Evolutionary conservation across 257 asterid genomes (phyloP), one percentile per base, ranked within the genome.

Genomic region (Ilex aquifolium): DNA sequence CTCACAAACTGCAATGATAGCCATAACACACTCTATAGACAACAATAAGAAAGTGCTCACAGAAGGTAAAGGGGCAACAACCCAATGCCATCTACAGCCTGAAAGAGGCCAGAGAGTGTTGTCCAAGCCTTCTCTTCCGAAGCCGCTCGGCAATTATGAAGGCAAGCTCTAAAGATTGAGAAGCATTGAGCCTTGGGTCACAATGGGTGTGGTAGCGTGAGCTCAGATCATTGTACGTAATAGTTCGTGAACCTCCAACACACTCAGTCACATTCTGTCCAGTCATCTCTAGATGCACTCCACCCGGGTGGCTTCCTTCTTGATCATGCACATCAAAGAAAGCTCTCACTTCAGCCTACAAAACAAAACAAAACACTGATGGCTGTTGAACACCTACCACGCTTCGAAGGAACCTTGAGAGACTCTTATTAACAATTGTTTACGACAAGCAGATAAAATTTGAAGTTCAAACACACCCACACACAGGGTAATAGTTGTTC

Each of bases 191-290:
- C 62, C 95, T 76, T 12, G 95, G 95, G 61, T 86, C 91, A 46
- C 91, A 86, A 59, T 82, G 91, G 16, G 95, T 86, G 77, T 83
- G 91, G 49, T 86, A 83, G 60, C 95, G 81, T 13, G 87, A 83
- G 75, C 87, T 82, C 13, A 86, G 77, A 51, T 81, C 95, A 31
- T 80, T 79, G 77, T 77, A 81, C 48, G 91, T 86, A 66, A 86
- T 72, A 8, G 88, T 82, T 2, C 80, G 78, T 36, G 91, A 80
- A 42, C 95, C 95, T 53, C 95, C 95, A 7, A 83, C 81, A 12
- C 95, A 86, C 65, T 86, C 95, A 5, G 95, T 86, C 17, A 86
- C 95, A 21, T 86, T 84, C 67, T 86, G 95, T 6, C 95, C 95
- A 0, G 95, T 86, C 95, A 86, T 86, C 75, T 86, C 95, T 71